These are phyloP conservation scores for Exserohilum rostratum DNA, from an alignment of 2,329 filamentous ascomycete species.

Conservation along the genomic window DNA sequence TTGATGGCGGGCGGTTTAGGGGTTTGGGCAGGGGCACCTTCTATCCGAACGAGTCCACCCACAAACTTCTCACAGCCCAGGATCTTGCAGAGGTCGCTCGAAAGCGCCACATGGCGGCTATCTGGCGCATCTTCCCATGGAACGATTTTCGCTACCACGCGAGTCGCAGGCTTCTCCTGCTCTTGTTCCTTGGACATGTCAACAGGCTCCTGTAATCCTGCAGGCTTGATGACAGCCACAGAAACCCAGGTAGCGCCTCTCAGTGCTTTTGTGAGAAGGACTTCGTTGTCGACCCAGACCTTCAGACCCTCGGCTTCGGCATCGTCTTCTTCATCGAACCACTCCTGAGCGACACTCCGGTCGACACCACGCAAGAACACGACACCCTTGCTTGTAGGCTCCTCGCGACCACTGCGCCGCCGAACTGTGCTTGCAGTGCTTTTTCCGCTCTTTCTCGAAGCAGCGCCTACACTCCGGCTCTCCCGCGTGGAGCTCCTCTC, in stretches of 20 bases:
- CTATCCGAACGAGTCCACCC: conserved; percentile 85
- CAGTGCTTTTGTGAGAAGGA: conserved; percentile 73
- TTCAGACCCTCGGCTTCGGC: conserved; percentile 63
- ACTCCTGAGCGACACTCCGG: conserved; percentile 70
- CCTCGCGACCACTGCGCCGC: conserved; percentile 63
- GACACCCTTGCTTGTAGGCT: conserved; percentile 67
- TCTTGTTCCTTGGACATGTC: conserved; percentile 74
- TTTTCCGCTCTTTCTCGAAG: conserved; percentile 77
- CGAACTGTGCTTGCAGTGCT: conserved; percentile 75
- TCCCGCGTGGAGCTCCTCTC: conserved; percentile 69
- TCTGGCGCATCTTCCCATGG: conserved; percentile 89
- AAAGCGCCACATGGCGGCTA: conserved; percentile 78
- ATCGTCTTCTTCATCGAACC: conserved; percentile 73
- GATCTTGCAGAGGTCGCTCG: conserved; percentile 74
- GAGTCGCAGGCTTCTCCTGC: conserved; percentile 64
- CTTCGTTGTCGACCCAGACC: conserved; percentile 84
- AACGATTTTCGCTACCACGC: conserved; percentile 75
- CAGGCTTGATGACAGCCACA: conserved; percentile 86
- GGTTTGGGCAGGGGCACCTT: conserved; percentile 77
- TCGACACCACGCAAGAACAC: conserved; percentile 84
- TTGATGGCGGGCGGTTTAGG: conserved; percentile 62
- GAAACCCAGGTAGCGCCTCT: conserved; percentile 77
- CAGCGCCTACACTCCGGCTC: conserved; percentile 78
- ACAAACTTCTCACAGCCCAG: conserved; percentile 76
- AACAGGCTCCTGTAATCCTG: conserved; percentile 72